These are phyloP conservation scores for Candida ponderosae DNA, from an alignment of 805 yeast species.

Conservation along the genomic window DNA sequence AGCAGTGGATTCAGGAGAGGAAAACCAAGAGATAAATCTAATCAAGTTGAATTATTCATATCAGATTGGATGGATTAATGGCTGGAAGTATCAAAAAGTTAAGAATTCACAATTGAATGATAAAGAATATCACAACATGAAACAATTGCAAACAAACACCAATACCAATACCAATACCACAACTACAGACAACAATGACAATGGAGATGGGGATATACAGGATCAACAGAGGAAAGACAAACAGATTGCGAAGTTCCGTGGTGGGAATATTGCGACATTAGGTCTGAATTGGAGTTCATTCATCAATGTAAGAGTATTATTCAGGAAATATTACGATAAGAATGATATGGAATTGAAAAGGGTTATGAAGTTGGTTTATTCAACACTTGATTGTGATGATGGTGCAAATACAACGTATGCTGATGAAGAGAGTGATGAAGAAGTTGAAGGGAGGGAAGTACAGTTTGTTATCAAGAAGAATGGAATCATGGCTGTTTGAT, in stretches of 20 bases:
- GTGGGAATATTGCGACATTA: slow-evolving; percentile 39
- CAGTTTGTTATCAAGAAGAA: slow-evolving; percentile 18
- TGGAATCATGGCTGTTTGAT: slow-evolving; percentile 7
- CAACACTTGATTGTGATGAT: slow-evolving; percentile 23
- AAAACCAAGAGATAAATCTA: slow-evolving; percentile 7
- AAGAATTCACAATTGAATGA: slow-evolving; percentile 19
- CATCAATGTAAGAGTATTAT: slow-evolving; percentile 40
- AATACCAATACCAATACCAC: too few species aligned
- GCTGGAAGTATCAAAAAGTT: slow-evolving; percentile 54
- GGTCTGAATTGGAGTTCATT: slow-evolving; percentile 49
- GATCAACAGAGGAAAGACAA: too few species aligned
- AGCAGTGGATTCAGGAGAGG: too few species aligned
- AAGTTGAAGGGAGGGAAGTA: slow-evolving; percentile 2
- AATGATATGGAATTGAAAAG: slow-evolving; percentile 25
- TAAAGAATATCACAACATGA: too few species aligned
- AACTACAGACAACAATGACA: too few species aligned
- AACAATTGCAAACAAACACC: too few species aligned
- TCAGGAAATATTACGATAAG: slow-evolving; percentile 31
- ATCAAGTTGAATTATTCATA: slow-evolving; percentile 38
- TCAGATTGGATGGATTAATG: slow-evolving; percentile 66
- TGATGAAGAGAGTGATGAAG: background rate
- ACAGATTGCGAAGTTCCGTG: slow-evolving; percentile 2
- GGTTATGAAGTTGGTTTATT: slow-evolving; percentile 32
- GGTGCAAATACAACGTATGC: background rate
- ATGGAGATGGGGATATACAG: too few species aligned